Conservation (phyloP, 73 alveolate genomes). For the Uronychia setigera region DNA sequence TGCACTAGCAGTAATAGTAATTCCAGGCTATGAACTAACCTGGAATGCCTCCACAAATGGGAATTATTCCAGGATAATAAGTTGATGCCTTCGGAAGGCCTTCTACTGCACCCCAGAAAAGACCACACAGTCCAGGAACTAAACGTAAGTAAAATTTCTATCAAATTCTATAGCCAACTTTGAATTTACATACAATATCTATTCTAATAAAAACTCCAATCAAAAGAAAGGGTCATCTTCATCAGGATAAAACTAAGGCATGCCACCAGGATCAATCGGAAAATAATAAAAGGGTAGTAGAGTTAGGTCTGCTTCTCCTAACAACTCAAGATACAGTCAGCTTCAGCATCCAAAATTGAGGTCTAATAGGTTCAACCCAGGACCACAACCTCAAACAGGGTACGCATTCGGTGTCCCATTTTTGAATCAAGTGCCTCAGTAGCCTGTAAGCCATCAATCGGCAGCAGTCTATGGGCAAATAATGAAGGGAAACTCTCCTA, state of each 20-base stretch:
- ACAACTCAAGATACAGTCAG: background rate
- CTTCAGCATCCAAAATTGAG: background rate
- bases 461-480: too few species aligned
- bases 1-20: background rate
- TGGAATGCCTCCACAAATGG: background rate
- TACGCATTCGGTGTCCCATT: background rate
- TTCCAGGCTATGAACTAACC: background rate
- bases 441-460: too few species aligned
- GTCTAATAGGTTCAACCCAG: background rate
- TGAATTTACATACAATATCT: constrained; percentile 13
- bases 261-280: too few species aligned
- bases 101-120: constrained; percentile 7
- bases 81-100: constrained; percentile 3
- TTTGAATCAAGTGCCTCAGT: background rate
- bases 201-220: background rate
- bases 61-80: background rate
- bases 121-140: constrained; percentile 16
- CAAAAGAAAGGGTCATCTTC: background rate
- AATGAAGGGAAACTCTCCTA: too few species aligned
- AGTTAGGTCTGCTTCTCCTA: background rate
- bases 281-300: background rate
- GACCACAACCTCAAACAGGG: background rate
- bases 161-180: background rate
- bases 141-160: background rate
- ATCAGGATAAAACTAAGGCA: too few species aligned